These are phyloP conservation scores for Venturia carpophila DNA, from an alignment of 2,329 filamentous ascomycete genomes.

Conservation along the genomic window DNA sequence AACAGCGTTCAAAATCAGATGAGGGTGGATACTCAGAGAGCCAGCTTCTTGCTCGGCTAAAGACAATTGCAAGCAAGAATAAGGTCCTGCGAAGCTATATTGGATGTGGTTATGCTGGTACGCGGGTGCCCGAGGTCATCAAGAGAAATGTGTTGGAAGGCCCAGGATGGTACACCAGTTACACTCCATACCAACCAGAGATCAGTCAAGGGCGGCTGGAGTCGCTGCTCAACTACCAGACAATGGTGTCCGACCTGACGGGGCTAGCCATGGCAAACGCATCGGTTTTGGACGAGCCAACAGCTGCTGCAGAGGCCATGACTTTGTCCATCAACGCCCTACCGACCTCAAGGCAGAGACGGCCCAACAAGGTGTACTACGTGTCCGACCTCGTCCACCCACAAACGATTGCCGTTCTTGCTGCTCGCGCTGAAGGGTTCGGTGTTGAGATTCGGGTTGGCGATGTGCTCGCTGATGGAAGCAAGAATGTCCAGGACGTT, in stretches of 20 bases:
- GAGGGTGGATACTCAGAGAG: conserved; percentile 50
- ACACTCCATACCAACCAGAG: conserved; percentile 94
- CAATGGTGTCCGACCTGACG: conserved; percentile 80
- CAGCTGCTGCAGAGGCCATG: conserved; percentile 92
- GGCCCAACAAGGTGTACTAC: conserved; percentile 69
- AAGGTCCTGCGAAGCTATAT: conserved; percentile 62
- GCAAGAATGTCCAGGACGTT: conserved; percentile 60
- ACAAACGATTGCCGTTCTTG: conserved; percentile 76
- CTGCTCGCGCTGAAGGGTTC: conserved; percentile 83
- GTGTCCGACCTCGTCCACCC: conserved; percentile 77
- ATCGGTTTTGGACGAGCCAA: conserved; percentile 82
- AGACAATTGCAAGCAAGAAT: conserved; percentile 53
- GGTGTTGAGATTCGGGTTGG: conserved; percentile 69
- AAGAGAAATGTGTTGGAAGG: conserved; percentile 88
- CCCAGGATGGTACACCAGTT: conserved; percentile 95
- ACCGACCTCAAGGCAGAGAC: conserved; percentile 62
- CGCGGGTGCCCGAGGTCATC: conserved; percentile 81
- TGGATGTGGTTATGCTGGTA: conserved; percentile 80
- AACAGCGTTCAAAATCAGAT: conserved; percentile 20
- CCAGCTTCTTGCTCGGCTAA: conserved; percentile 47
- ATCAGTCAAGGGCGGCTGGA: conserved; percentile 92
- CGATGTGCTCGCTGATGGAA: conserved; percentile 60
- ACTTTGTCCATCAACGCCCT: conserved; percentile 78
- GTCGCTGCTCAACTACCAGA: conserved; percentile 92
- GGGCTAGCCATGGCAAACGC: conserved; percentile 83